Conservation (phyloP, 2,329 filamentous ascomycete genomes). For the Hortaea sp. region DNA sequence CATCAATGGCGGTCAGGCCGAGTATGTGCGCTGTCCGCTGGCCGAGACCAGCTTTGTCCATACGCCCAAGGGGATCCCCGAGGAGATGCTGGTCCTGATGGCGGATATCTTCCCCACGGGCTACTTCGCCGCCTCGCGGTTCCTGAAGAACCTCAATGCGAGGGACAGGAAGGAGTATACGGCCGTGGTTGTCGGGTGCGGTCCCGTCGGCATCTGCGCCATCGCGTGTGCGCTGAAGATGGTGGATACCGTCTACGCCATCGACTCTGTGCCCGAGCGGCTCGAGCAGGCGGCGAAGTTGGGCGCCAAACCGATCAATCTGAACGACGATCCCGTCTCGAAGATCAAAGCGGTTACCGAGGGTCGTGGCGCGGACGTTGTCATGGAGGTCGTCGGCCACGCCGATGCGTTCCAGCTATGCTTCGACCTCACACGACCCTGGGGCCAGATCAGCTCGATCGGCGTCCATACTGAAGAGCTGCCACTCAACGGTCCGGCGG, state of each 20-base stretch:
- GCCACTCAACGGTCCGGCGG: slow-evolving; percentile 37
- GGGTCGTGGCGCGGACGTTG: slow-evolving; percentile 74
- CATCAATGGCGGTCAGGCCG: slow-evolving; percentile 23
- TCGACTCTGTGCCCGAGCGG: slow-evolving; percentile 55
- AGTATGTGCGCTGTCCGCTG: slow-evolving; percentile 59
- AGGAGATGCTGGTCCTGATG: slow-evolving; percentile 74
- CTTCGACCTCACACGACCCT: slow-evolving; percentile 40
- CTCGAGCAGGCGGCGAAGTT: slow-evolving; percentile 62
- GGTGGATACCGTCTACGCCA: slow-evolving; percentile 23
- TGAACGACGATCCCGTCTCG: slow-evolving; percentile 42
- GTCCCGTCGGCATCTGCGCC: slow-evolving; percentile 70
- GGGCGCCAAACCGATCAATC: slow-evolving; percentile 77
- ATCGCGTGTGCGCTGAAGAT: slow-evolving; percentile 23
- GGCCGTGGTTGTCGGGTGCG: slow-evolving; percentile 74
- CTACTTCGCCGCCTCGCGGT: slow-evolving; percentile 73
- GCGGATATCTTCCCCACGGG: slow-evolving; percentile 82
- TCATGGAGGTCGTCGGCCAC: slow-evolving; percentile 50
- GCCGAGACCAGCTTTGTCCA: slow-evolving; percentile 74
- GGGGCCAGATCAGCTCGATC: slow-evolving; percentile 38
- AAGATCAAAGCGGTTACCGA: slow-evolving; percentile 66
- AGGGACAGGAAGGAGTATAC: slow-evolving; percentile 56
- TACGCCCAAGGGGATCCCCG: slow-evolving; percentile 59
- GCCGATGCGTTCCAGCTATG: slow-evolving; percentile 38
- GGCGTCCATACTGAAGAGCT: slow-evolving; percentile 38
- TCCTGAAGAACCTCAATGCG: slow-evolving; percentile 52